These are phyloP conservation scores for Ligustrum vulgare DNA, from an alignment of 257 asterid species.

Conservation along the genomic window DNA sequence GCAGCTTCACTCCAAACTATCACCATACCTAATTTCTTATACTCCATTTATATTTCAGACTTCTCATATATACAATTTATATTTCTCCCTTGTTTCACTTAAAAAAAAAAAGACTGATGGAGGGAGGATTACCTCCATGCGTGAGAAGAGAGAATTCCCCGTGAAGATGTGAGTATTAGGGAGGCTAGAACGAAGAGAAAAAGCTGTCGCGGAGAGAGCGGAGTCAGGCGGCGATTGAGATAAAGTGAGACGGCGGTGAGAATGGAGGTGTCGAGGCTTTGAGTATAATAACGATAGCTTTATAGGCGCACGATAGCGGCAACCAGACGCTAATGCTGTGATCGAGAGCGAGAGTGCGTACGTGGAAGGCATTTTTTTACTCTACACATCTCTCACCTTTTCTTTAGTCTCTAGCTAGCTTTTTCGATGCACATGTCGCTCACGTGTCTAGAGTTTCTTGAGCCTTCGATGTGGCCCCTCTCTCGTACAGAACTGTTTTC, in stretches of 20 bases:
- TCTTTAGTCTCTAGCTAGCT: slow-evolving; percentile 13
- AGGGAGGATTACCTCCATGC: slow-evolving; percentile 67
- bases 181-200: slow-evolving; percentile 39
- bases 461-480: background rate
- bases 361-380: slow-evolving; percentile 39
- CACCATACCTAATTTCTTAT: background rate
- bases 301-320: slow-evolving; percentile 49
- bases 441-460: background rate
- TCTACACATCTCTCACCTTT: slow-evolving; percentile 30
- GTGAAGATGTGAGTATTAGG: slow-evolving; percentile 35
- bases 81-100: slow-evolving; percentile 8
- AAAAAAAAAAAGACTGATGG: background rate
- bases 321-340: slow-evolving; percentile 18
- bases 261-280: slow-evolving; percentile 34
- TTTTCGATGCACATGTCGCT: background rate
- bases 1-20: background rate
- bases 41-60: background rate
- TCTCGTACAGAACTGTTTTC: background rate
- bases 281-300: slow-evolving; percentile 24
- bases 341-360: slow-evolving; percentile 29
- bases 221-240: slow-evolving; percentile 26
- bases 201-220: slow-evolving; percentile 22
- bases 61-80: background rate
- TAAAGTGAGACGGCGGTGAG: slow-evolving; percentile 22
- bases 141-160: slow-evolving; percentile 66